phyloP scores from a whole-genome alignment of 2,329 filamentous ascomycete genomes.

The Clonostachys rhizophaga region DNA sequence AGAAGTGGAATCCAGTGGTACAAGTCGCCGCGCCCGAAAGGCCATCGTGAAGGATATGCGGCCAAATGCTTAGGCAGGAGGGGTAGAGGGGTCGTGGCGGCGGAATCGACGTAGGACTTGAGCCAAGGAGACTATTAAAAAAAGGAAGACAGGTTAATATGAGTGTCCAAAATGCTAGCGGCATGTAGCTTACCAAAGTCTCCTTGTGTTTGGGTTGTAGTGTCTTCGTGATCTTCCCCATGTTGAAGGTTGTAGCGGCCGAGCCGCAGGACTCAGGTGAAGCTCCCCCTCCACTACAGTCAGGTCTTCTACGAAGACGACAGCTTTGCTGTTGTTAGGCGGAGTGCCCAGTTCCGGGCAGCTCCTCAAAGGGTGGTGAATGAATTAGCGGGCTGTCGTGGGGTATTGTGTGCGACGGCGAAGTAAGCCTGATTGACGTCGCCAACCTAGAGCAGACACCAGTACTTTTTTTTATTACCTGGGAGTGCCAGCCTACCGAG shows the following conservation, averaged over 20 bases:
- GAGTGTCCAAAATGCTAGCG: not conserved
- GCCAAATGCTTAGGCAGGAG: conserved; percentile 73
- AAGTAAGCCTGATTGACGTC: too few relatives aligned
- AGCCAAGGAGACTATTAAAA: conserved; percentile 75
- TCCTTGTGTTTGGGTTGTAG: conserved; percentile 65
- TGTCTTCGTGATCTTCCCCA: conserved; percentile 65
- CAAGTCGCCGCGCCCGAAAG: conserved; percentile 89
- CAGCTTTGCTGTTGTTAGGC: conserved; percentile 25
- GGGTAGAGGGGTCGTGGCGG: conserved; percentile 65
- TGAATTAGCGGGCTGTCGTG: too few relatives aligned
- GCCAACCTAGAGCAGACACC: too few relatives aligned
- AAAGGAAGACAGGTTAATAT: conserved; percentile 15
- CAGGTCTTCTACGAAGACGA: conserved; percentile 29
- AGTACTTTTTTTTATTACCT: too few relatives aligned
- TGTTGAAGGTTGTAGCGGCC: conserved; percentile 53
- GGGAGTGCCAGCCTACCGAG: too few relatives aligned
- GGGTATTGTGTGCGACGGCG: too few relatives aligned
- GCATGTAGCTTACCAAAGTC: conserved; percentile 50
- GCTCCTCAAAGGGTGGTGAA: conserved; percentile 10
- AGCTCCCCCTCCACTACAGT: conserved; percentile 55
- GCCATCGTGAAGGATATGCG: conserved; percentile 85
- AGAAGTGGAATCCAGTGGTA: conserved; percentile 97
- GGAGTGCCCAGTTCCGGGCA: conserved; percentile 24
- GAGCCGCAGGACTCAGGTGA: conserved; percentile 44
- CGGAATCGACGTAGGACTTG: conserved; percentile 70